A percentile compares a stretch with the other conserved stretches of the same genome.
These are phyloP conservation scores for Malus asiatica DNA, from an alignment of 306 rosid genomes.

Conservation along the genomic window DNA sequence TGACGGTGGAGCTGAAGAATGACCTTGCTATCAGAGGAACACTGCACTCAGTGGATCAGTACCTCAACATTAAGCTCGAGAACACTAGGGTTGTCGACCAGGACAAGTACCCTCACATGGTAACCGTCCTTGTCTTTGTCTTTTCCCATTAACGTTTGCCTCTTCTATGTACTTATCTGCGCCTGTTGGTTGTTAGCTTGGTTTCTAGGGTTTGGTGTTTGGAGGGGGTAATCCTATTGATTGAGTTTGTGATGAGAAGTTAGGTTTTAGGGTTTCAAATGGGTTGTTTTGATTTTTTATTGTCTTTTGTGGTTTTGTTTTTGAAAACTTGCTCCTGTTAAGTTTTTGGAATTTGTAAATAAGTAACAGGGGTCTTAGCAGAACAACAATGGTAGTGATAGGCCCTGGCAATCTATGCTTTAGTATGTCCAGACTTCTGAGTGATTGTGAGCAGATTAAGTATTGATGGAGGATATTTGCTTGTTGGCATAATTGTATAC, in stretches of 20 bases:
- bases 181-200: not conserved
- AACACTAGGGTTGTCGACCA: conserved; percentile 96
- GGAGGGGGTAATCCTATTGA: not conserved
- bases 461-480: not conserved
- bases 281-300: not conserved
- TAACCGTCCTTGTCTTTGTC: conserved; percentile 1
- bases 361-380: not conserved
- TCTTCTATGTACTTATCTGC: not conserved
- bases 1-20: conserved; percentile 94
- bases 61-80: conserved; percentile 94
- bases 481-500: not conserved
- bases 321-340: not conserved
- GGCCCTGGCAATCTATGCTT: not conserved
- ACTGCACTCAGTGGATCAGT: conserved; percentile 93
- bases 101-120: conserved; percentile 98
- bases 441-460: not conserved
- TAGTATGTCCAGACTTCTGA: not conserved
- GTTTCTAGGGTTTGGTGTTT: conserved; percentile 10
- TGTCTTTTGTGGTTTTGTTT: not conserved
- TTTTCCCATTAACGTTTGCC: not conserved
- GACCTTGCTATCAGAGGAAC: conserved; percentile 92
- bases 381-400: not conserved
- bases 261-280: not conserved
- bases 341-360: not conserved
- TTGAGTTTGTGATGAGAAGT: not conserved